Base-by-base conservation (phyloP, 768 basidiomycete genomes). In the Boletus rubescentipes region DNA sequence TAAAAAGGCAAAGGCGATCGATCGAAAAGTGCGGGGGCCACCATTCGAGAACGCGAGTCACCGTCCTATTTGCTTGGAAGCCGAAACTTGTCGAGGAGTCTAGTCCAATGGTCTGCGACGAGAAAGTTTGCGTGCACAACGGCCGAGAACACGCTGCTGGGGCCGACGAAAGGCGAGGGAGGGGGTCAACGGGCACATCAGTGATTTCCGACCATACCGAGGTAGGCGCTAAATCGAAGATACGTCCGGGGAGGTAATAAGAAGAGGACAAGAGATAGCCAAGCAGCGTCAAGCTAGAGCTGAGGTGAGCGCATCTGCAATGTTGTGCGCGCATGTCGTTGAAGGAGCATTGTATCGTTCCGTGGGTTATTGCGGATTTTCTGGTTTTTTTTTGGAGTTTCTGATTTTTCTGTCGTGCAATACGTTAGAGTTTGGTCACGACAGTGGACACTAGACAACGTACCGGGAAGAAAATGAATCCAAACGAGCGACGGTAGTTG, bases 181-280 rank as follows among this genome's bases (percentile, higher is more conserved):
- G 20, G 43, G 55, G 56, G 39, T 42, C 56, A n/a, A 58, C 44
- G 39, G 26, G 15, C 29, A 6, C 56, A 53, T 47, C 45, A 16
- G 11, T 18, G 41, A 46, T 35, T 57, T 57, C 54, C 54, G 32
- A 35, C 56, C 42, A 45, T 46, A 46, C 53, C 49, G 15, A 43
- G 21, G 41, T 35, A 26, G 39, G 57, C 45, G 30, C 20, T 47
- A 43, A 53, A 53, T 52, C 40, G 8, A 16, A 47, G 57, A 46
- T 42, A 35, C 20, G 20, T 34, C 40, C 49, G 40, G 57, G 49
- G 36, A 51, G 41, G 18, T 15, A 36, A 30, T 5, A 15, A 35
- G 37, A 18, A 39, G 10, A 3, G 14, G 41, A 36, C 1, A 8
- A 20, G 2, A 23, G 1, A 18, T 18, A 35, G 26, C 39, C 31